A percentile compares a stretch with the other conserved stretches of the same genome.
Conservation (phyloP, 805 yeast genomes). For the Kodamaea fukazawae region DNA sequence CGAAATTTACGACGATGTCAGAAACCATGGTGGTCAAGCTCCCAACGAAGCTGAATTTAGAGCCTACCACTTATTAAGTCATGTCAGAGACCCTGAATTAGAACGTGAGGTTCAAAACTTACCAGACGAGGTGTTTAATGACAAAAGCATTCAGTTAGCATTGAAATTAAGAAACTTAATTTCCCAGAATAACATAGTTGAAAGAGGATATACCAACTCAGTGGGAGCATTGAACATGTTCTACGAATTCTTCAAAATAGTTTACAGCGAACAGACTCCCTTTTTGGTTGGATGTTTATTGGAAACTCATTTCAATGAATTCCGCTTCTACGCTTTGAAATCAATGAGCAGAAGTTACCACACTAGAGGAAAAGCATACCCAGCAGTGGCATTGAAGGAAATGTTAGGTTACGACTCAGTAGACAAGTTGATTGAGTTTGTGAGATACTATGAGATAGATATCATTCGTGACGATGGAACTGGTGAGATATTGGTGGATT, state of each 20-base stretch:
- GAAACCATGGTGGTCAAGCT: conserved; percentile 63
- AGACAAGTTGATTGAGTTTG: conserved; percentile 53
- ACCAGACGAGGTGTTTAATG: conserved; percentile 54
- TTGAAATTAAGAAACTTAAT: conserved; percentile 63
- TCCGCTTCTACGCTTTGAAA: conserved; percentile 70
- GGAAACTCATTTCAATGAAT: conserved; percentile 77
- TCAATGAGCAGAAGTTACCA: conserved; percentile 67
- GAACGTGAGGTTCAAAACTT: conserved; percentile 71
- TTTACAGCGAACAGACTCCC: conserved; percentile 52
- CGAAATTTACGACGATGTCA: conserved; percentile 80
- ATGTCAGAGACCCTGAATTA: conserved; percentile 78
- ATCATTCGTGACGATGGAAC: conserved; percentile 24
- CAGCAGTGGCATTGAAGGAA: conserved; percentile 43
- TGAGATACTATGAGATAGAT: conserved; percentile 61
- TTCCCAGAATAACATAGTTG: conserved; percentile 58
- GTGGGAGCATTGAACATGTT: conserved; percentile 63
- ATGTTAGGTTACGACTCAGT: conserved; percentile 67
- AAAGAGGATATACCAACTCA: conserved; percentile 44
- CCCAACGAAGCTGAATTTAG: conserved; percentile 93
- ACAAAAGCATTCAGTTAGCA: conserved; percentile 66
- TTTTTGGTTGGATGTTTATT: conserved; percentile 68
- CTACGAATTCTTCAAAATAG: conserved; percentile 57
- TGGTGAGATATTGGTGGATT: conserved; percentile 33
- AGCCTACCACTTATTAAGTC: conserved; percentile 79
- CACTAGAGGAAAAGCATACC: conserved; percentile 64